Evolutionary conservation across 306 rosid species (phyloP), one percentile per base, ranked within the genome.

Genomic region (Prunus armeniaca): DNA sequence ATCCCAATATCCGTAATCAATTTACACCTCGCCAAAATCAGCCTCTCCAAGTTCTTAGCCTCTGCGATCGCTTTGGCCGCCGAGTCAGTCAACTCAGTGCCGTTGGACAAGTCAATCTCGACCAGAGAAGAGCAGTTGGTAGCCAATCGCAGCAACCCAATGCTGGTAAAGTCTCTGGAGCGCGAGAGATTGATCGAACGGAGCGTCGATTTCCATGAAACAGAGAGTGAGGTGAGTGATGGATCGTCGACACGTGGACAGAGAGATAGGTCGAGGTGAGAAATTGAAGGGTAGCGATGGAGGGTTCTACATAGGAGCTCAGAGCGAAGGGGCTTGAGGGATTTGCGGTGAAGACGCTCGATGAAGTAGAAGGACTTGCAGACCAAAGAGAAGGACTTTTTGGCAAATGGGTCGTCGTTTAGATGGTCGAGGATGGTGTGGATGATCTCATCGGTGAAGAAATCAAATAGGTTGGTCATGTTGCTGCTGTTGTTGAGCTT

Each of bases 101-200:
- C 91, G 81, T 93, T 93, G 12, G 96, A 88, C 86, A 93, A 76
- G 72, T 93, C 90, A 41, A 93, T 80, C 83, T 93, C 97, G 32
- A 86, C 85, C 84, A 93, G 71, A 38, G 69, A 76, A 17, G 50
- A 4, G 43, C 98, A 93, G 8, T 49, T 78, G 5, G 54, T 50
- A 0, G 78, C 86, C 69, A 91, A 41, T 8, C 66, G 72, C 28
- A 71, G 9, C 68, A 93, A 20, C 22, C 98, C 98, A 27, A 19
- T 70, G 47, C 73, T 81, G 0, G 90, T 67, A 75, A 93, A 93
- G 65, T 78, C 74, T 56, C 79, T 78, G 12, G 98, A 93, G 15
- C 91, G 84, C 75, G 96, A 91, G 28, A 93, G 89, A 72, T 91
- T 86, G 30, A 91, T 45, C 50, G 93, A 73, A 2, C 50, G 82